A percentile compares a stretch with the other conserved stretches of the same genome.
phyloP scores from a whole-genome alignment of 2,329 filamentous ascomycete genomes.

The Claviceps africana region DNA sequence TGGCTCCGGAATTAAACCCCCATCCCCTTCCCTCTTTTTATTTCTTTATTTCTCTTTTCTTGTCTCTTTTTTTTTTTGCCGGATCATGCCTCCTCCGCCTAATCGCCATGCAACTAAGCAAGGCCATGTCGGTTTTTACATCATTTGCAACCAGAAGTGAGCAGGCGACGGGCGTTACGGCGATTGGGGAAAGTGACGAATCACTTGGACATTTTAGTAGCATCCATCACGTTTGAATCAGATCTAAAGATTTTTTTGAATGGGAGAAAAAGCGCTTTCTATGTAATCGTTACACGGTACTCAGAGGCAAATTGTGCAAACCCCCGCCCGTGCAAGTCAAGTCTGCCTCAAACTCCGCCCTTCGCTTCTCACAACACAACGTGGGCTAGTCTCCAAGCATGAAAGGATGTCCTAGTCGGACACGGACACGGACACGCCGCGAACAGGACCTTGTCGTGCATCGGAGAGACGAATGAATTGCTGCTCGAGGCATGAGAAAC shows the following conservation, averaged over 20 bases:
- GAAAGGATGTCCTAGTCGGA: neutral
- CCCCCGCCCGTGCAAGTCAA: neutral
- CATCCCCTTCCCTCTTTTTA: no score
- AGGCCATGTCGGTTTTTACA: neutral
- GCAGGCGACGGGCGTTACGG: conserved; percentile 2
- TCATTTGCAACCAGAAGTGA: neutral
- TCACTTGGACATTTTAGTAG: conserved; percentile 5
- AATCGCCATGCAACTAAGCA: neutral
- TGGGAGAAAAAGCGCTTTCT: conserved; percentile 17
- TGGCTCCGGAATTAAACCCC: neutral
- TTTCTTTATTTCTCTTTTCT: no score
- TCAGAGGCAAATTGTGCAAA: conserved; percentile 1
- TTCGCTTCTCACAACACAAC: neutral
- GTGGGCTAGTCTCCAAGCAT: neutral
- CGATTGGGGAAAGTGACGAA: neutral
- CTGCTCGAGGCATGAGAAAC: neutral
- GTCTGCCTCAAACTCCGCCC: neutral
- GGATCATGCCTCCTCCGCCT: neutral
- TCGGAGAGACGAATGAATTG: neutral
- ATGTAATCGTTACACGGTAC: conserved; percentile 12
- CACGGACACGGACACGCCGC: neutral
- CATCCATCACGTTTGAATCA: conserved; percentile 12
- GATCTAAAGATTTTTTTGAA: conserved; percentile 20
- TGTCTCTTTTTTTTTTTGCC: neutral
- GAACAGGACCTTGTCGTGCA: neutral